Evolutionary conservation across 495 filamentous ascomycete species (phyloP).

Genomic region (Aspergillus mulundensis): DNA sequence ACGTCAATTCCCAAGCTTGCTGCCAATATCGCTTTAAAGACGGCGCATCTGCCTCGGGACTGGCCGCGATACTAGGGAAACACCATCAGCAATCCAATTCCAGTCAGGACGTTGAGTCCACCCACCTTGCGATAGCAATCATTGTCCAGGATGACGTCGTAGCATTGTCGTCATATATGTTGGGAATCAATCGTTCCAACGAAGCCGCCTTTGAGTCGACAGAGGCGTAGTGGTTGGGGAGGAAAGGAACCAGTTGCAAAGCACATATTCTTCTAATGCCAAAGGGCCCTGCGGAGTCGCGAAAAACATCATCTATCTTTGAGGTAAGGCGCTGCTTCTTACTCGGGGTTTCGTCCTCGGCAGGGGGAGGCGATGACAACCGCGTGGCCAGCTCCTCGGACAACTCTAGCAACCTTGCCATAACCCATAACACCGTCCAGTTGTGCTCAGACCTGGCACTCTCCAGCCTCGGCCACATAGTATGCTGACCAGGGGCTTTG

Average conservation of each 20-base stretch:
- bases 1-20: slow-evolving; percentile 69
- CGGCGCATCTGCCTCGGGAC: slow-evolving; percentile 22
- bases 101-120: background rate
- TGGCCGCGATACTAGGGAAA: slow-evolving; percentile 28
- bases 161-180: slow-evolving; percentile 54
- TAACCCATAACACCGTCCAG: slow-evolving; percentile 45
- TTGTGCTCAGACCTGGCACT: slow-evolving; percentile 43
- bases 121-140: slow-evolving; percentile 58
- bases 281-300: slow-evolving; percentile 54
- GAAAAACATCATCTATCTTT: slow-evolving; percentile 56
- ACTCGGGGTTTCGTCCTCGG: slow-evolving; percentile 21
- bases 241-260: slow-evolving; percentile 76
- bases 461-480: slow-evolving; percentile 40
- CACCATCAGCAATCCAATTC: slow-evolving; percentile 6
- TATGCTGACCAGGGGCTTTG: slow-evolving; percentile 16
- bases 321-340: slow-evolving; percentile 63
- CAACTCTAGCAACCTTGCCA: slow-evolving; percentile 31
- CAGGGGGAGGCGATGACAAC: slow-evolving; percentile 8
- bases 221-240: slow-evolving; percentile 41
- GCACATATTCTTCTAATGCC: slow-evolving; percentile 57
- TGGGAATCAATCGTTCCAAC: slow-evolving; percentile 45
- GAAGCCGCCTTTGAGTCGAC: slow-evolving; percentile 40
- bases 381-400: slow-evolving; percentile 22
- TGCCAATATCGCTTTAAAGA: slow-evolving; percentile 54
- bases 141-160: slow-evolving; percentile 60